Base-by-base conservation (phyloP, 2,329 filamentous ascomycete species). In the Meredithiella fracta region DNA sequence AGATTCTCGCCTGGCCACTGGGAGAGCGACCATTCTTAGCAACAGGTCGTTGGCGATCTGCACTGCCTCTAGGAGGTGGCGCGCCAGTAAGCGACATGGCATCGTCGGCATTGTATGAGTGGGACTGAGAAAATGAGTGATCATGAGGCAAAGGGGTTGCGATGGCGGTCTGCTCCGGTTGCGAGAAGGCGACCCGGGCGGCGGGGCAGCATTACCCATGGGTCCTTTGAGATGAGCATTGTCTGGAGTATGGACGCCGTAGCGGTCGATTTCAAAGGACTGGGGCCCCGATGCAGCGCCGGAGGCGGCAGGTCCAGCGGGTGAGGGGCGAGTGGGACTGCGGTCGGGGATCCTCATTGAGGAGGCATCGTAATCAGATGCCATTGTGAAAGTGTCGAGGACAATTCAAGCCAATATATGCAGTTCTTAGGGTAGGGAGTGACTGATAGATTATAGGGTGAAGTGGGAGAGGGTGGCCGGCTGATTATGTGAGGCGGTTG, bases 1-100 rank as follows among this genome's bases (percentile, higher is more conserved):
- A 91, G 40, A 78, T 73, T 61, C 85, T 78, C 59, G 78, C 66
- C 61, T 78, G 76, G 40, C 79, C 78, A 64, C 79, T 82, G 49
- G 73, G 70, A 54, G 74, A 74, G 62, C 79, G 72, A 52, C 75
- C 62, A 75, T 71, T 50, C 70, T 72, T 51, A 20, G 29, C 63
- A 9, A 17, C 44, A 20, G 47, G 51, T 26, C 52, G 51, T 51
- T 58, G 56, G n/a, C 56, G 56, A 38, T 58, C 56, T 42, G 26
- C 47, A 31, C 56, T 58, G 22, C 51, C 56, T 26, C 56, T 51
- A 8, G 56, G 51, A 6, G 37, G 22, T 25, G 25, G 34, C 14
- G 44, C 52, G 14, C 49, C 34, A 34, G 37, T 54, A 34, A 49
- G 31, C 37, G 22, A 47, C 29, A 25, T 26, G 29, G 38, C 34